Evolutionary conservation across 768 basidiomycete genomes (phyloP).

Genomic region (Tylopilus sp.): DNA sequence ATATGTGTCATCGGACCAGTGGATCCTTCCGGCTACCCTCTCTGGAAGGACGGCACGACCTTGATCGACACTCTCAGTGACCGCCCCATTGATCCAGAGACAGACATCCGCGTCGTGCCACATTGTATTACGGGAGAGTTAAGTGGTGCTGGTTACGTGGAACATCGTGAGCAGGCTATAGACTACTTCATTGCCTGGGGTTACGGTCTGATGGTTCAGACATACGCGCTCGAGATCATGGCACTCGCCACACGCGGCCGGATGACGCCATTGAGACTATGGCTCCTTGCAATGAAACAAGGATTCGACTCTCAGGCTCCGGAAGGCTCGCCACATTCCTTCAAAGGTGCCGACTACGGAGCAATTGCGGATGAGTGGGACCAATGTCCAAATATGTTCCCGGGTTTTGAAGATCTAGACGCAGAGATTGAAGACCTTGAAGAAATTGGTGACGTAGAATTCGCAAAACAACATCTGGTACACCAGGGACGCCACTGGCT

Average conservation of each 20-base stretch:
- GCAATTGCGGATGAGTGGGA: background rate
- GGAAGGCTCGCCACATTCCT: background rate
- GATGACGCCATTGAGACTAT: background rate
- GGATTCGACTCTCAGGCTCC: background rate
- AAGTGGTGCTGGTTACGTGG: background rate
- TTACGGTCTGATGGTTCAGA: background rate
- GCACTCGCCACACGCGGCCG: background rate
- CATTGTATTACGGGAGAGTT: background rate
- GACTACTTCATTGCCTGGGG: background rate
- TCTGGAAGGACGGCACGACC: background rate
- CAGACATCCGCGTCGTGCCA: background rate
- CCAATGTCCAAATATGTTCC: background rate
- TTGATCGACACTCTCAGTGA: background rate
- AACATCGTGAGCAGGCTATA: background rate
- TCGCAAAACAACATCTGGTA: background rate
- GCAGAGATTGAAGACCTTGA: background rate
- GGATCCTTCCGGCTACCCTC: background rate
- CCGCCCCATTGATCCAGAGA: background rate
- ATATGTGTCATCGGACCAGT: background rate
- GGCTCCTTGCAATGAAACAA: background rate
- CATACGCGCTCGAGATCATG: background rate
- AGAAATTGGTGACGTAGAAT: background rate
- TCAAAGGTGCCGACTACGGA: background rate
- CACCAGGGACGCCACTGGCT: background rate
- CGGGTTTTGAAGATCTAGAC: background rate